phyloP scores from a whole-genome alignment of 331 rosid species.

The Spiraea crenata region DNA sequence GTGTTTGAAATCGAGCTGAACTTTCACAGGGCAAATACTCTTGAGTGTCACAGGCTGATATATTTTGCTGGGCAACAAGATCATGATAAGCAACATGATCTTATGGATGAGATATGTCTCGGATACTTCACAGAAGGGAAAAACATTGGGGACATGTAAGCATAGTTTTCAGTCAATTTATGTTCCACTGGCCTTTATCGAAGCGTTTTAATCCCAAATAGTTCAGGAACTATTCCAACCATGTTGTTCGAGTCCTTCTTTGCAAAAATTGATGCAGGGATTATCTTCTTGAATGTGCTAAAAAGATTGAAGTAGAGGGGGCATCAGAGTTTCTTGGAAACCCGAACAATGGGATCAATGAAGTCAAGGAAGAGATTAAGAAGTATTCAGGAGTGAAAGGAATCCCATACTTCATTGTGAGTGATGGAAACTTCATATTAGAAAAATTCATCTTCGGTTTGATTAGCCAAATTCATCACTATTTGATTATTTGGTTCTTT shows the following conservation, averaged over 20 bases:
- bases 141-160: constrained; percentile 74
- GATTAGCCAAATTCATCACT: constrained; percentile 8
- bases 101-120: constrained; percentile 69
- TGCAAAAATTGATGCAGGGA: constrained; percentile 36
- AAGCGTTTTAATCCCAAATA: no score
- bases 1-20: constrained; percentile 17
- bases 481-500: neutral
- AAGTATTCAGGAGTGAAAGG: constrained; percentile 46
- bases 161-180: neutral
- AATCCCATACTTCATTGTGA: constrained; percentile 66
- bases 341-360: constrained; percentile 68
- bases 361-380: constrained; percentile 74
- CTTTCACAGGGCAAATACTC: constrained; percentile 66
- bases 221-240: no score
- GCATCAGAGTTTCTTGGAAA: constrained; percentile 79
- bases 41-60: constrained; percentile 85
- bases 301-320: constrained; percentile 63
- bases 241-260: no score
- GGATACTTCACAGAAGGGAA: constrained; percentile 84
- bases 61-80: constrained; percentile 65
- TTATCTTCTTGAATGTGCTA: constrained; percentile 74
- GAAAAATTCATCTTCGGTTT: neutral
- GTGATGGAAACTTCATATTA: constrained; percentile 23
- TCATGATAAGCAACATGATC: constrained; percentile 66
- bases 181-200: no score